phyloP scores from a whole-genome alignment of 2,329 filamentous ascomycete genomes.

The Pestalotiopsis fici region DNA sequence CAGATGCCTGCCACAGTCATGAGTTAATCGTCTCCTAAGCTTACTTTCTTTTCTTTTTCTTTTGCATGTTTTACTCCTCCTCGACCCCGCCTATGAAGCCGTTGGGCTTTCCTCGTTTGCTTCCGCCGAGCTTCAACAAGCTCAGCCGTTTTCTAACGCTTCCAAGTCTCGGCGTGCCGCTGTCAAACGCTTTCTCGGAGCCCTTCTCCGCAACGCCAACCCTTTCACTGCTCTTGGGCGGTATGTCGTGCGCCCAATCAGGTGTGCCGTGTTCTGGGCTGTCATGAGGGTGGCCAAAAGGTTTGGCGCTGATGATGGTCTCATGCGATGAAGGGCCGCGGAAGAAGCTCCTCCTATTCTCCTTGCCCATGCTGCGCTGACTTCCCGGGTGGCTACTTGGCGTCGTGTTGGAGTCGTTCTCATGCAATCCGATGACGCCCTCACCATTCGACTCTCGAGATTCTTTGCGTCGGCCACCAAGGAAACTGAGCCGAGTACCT shows the following conservation, averaged over 20 bases:
- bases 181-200: conserved; percentile 30
- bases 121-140: conserved; percentile 70
- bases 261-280: conserved; percentile 23
- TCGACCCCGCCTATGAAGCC: conserved; percentile 55
- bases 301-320: conserved; percentile 20
- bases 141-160: conserved; percentile 79
- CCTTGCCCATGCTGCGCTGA: conserved; percentile 33
- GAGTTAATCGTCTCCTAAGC: background rate
- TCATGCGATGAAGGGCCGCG: conserved; percentile 36
- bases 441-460: conserved; percentile 27
- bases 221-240: conserved; percentile 29
- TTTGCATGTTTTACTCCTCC: conserved; percentile 45
- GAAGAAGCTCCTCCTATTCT: conserved; percentile 47
- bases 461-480: conserved; percentile 54
- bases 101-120: conserved; percentile 62
- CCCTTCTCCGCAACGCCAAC: conserved; percentile 27
- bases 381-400: conserved; percentile 27
- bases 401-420: conserved; percentile 19
- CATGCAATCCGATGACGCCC: background rate
- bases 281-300: conserved; percentile 14
- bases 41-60: background rate
- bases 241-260: conserved; percentile 20
- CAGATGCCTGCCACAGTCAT: background rate
- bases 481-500: conserved; percentile 57
- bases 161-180: conserved; percentile 49